Conservation (phyloP, 1,284 basidiomycete species). For the Pisolithus thermaeus region DNA sequence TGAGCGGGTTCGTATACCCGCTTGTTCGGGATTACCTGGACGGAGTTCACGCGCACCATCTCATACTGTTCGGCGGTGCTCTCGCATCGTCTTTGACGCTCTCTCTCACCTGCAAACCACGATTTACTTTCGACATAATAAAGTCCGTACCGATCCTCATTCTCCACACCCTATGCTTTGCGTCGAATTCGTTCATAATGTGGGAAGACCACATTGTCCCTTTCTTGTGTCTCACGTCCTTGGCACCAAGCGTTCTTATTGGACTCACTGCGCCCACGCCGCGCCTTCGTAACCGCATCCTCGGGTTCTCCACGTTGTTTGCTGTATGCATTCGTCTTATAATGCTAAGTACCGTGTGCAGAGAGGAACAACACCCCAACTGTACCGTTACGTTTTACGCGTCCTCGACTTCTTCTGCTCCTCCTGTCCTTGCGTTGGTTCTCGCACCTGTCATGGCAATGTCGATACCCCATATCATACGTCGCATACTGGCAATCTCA, state of each 20-base stretch:
- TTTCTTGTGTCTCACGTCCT: constrained; percentile 66
- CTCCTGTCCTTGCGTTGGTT: constrained; percentile 55
- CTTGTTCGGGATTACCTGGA: constrained; percentile 31
- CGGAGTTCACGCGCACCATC: constrained; percentile 36
- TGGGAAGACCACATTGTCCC: constrained; percentile 88
- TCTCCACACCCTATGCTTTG: constrained; percentile 68
- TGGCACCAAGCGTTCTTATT: constrained; percentile 51
- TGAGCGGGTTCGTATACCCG: constrained; percentile 36
- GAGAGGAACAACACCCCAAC: constrained; percentile 91
- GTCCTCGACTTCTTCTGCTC: constrained; percentile 58
- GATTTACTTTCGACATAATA: constrained; percentile 8
- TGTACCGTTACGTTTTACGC: constrained; percentile 87
- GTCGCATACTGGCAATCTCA: constrained; percentile 57
- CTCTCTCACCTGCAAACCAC: constrained; percentile 6
- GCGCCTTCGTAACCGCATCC: constrained; percentile 69
- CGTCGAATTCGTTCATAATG: constrained; percentile 92
- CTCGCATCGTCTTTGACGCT: constrained; percentile 18
- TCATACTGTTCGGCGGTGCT: constrained; percentile 42
- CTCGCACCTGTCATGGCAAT: constrained; percentile 26
- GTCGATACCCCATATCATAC: constrained; percentile 57
- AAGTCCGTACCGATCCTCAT: constrained; percentile 46
- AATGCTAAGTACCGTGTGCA: constrained; percentile 75
- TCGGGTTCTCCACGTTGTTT: constrained; percentile 64
- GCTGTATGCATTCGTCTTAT: constrained; percentile 72
- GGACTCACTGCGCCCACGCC: constrained; percentile 64